phyloP scores from a whole-genome alignment of 495 filamentous ascomycete genomes.

The Penicillium samsonianum region DNA sequence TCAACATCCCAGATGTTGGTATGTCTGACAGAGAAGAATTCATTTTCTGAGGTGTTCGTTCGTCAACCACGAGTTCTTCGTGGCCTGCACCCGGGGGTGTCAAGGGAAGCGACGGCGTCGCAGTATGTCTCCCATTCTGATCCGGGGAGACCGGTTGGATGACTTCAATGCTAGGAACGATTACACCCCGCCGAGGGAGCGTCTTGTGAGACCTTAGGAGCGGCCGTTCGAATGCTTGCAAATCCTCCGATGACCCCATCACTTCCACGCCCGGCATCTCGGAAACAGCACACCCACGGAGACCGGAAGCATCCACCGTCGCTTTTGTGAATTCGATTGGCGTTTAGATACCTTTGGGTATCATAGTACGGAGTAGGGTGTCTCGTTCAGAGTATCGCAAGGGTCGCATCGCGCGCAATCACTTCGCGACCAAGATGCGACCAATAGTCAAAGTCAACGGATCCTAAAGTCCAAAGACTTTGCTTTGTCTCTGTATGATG shows the following conservation, averaged over 20 bases:
- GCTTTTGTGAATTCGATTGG: background rate
- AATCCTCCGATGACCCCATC: slow-evolving; percentile 36
- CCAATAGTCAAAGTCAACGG: slow-evolving; percentile 14
- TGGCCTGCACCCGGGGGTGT: slow-evolving; percentile 41
- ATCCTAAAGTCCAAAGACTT: slow-evolving; percentile 5
- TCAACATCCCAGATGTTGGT: slow-evolving; percentile 41
- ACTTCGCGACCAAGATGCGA: slow-evolving; percentile 10
- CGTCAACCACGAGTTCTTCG: slow-evolving; percentile 25
- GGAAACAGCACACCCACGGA: slow-evolving; percentile 3
- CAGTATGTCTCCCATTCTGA: slow-evolving; percentile 26
- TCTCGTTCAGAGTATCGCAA: slow-evolving; percentile 14
- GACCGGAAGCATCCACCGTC: slow-evolving; percentile 1
- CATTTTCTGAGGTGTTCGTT: slow-evolving; percentile 28
- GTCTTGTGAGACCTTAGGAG: slow-evolving; percentile 50
- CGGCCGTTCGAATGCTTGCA: slow-evolving; percentile 31
- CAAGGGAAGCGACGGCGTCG: slow-evolving; percentile 39
- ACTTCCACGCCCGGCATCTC: slow-evolving; percentile 44
- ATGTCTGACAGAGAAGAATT: slow-evolving; percentile 27
- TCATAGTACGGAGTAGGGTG: slow-evolving; percentile 10
- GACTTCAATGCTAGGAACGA: slow-evolving; percentile 26
- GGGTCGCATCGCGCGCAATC: slow-evolving; percentile 19
- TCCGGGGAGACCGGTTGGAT: slow-evolving; percentile 31
- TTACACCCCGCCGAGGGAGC: slow-evolving; percentile 41
- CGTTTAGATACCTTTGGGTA: slow-evolving; percentile 6
- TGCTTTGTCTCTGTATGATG: slow-evolving; percentile 21